Evolutionary conservation across 768 basidiomycete species (phyloP), one percentile per base, ranked within the genome.

Genomic region (Suillus ampliporus): DNA sequence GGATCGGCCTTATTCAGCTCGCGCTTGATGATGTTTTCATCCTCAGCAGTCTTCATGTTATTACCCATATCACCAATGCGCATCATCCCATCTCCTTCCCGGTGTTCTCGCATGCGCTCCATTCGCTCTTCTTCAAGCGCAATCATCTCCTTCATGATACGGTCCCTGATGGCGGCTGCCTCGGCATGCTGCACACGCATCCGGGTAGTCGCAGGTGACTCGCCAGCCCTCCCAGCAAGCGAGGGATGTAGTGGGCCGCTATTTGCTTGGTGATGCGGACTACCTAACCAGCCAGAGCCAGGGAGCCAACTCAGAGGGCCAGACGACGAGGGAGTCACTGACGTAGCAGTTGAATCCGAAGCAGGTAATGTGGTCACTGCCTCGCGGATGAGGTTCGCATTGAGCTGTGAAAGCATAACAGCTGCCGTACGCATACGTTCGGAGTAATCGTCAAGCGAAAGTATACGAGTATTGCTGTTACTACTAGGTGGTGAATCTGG

Each of bases 81-180:
- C 67, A 91, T 81, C 68, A 89, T 86, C 23, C 87, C 82, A 63
- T 92, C 89, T 54, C 84, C 86, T 65, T 91, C 89, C 14, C 78
- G 76, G 64, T 82, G 83, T 67, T 87, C 88, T 62, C 84, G 83
- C 96, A 97, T 98, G 21, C 95, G 85, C 63, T 91, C 87, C 89
- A 99, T 96, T 28, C 97, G 86, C 74, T 99, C 95, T 73, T 99
- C 96, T 76, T 99, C 97, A 31, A 99, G 80, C 26, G 94, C 83
- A 65, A 98, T 82, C 97, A 99, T 99, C 82, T 99, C 97, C 68
- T 91, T 88, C 97, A 99, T 99, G 64, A 99, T 99, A 23, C 95
- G 85, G 67, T 95, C 91, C 17, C 94, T 86, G 67, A 99, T 99
- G 1, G 91, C 91, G 1, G 91, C 83, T 5, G 96, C 97, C 74